Conservation (phyloP, 2,329 filamentous ascomycete genomes). For the Cryphonectria naterciae region DNA sequence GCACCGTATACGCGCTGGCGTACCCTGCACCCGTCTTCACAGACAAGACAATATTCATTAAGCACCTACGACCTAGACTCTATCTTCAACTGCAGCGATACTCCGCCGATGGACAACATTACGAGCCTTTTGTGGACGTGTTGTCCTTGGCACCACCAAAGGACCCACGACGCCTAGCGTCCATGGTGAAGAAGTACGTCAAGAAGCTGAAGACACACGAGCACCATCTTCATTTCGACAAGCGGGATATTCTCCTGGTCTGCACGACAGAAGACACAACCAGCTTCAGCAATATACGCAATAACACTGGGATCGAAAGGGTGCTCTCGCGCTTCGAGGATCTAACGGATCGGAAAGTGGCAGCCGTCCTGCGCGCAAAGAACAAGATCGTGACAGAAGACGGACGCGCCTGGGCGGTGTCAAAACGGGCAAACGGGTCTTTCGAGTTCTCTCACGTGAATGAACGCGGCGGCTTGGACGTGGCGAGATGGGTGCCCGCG, state of each 20-base stretch:
- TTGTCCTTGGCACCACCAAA: slow-evolving; percentile 19
- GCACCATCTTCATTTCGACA: slow-evolving; percentile 12
- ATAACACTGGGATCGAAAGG: neutral
- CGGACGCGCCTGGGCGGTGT: slow-evolving; percentile 13
- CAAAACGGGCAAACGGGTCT: slow-evolving; percentile 11
- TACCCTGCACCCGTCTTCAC: slow-evolving; percentile 20
- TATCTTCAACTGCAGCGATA: slow-evolving; percentile 16
- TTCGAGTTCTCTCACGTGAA: slow-evolving; percentile 16
- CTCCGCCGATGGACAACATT: slow-evolving; percentile 12
- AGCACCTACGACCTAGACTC: slow-evolving; percentile 21
- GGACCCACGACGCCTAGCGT: slow-evolving; percentile 22
- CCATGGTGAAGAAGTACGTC: slow-evolving; percentile 16
- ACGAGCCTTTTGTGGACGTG: slow-evolving; percentile 17
- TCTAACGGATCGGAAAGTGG: slow-evolving; percentile 1
- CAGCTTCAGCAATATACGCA: neutral
- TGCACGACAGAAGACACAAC: slow-evolving; percentile 6
- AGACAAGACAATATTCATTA: slow-evolving; percentile 18
- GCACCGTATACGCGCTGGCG: slow-evolving; percentile 15
- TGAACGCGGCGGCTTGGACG: neutral
- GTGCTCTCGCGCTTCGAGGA: slow-evolving; percentile 10
- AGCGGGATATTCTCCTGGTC: slow-evolving; percentile 16
- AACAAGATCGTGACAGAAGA: slow-evolving; percentile 18
- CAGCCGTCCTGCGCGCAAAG: slow-evolving; percentile 16
- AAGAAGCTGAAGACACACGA: slow-evolving; percentile 14
- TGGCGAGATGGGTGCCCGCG: slow-evolving; percentile 16